These are phyloP conservation scores for Saccharomycopsis fermentans DNA, from an alignment of 805 yeast genomes.

Conservation along the genomic window DNA sequence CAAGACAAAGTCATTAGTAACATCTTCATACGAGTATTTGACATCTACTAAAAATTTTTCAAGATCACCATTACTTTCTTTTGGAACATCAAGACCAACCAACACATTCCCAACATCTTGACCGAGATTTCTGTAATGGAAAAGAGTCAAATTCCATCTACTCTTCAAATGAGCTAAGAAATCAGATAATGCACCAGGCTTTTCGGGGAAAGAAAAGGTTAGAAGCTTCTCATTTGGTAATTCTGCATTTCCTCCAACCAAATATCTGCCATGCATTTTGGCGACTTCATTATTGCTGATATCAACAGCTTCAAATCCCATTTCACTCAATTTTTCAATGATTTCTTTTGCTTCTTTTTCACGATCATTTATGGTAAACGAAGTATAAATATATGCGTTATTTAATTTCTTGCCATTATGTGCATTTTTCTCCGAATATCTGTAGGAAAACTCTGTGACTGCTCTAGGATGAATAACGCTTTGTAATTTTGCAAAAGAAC, in stretches of 20 bases:
- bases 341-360: conserved; percentile 63
- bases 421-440: conserved; percentile 40
- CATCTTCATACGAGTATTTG: conserved; percentile 73
- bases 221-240: conserved; percentile 68
- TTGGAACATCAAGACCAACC: conserved; percentile 83
- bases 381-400: conserved; percentile 73
- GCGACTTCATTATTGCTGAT: conserved; percentile 92
- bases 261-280: conserved; percentile 89
- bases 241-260: conserved; percentile 83
- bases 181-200: conserved; percentile 85
- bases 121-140: conserved; percentile 96
- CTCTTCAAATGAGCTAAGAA: conserved; percentile 63
- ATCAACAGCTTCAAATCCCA: conserved; percentile 70
- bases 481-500: conserved; percentile 75
- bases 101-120: conserved; percentile 88
- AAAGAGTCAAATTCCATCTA: conserved; percentile 86
- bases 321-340: conserved; percentile 40
- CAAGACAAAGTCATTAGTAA: conserved; percentile 79
- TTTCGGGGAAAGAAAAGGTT: conserved; percentile 92
- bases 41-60: conserved; percentile 56
- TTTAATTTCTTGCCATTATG: conserved; percentile 20
- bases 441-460: conserved; percentile 90
- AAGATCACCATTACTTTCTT: conserved; percentile 52
- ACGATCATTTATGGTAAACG: conserved; percentile 63
- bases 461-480: conserved; percentile 73